These are phyloP conservation scores for Gymnopus androsaceus DNA, from an alignment of 1,284 basidiomycete genomes.

Conservation along the genomic window DNA sequence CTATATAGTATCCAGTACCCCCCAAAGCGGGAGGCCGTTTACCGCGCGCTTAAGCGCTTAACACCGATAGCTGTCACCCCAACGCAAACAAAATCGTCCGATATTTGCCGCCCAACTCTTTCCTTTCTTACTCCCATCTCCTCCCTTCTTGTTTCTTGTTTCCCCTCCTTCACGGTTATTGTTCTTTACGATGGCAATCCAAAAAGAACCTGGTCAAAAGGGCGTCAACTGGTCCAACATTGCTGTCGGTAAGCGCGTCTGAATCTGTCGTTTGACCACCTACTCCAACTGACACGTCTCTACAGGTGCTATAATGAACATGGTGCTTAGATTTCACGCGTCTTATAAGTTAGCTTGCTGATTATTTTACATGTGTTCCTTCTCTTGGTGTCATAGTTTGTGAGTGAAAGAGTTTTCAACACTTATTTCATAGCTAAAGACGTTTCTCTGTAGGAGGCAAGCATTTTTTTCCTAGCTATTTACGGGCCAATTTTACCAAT, in stretches of 20 bases:
- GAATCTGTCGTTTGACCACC: constrained; percentile 11
- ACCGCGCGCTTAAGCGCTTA: background rate
- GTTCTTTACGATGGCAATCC: constrained; percentile 64
- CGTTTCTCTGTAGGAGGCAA: constrained; percentile 41
- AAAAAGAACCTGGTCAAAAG: constrained; percentile 86
- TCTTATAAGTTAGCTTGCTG: constrained; percentile 7
- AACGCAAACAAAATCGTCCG: constrained; percentile 13
- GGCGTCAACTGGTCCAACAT: constrained; percentile 99
- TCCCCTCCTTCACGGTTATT: constrained; percentile 14
- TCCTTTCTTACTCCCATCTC: constrained; percentile 16
- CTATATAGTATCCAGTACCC: too few species aligned
- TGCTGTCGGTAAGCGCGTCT: constrained; percentile 77
- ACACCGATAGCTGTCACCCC: background rate
- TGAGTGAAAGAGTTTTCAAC: constrained; percentile 38
- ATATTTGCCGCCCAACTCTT: constrained; percentile 6
- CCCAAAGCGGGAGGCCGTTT: background rate
- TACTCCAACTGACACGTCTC: constrained; percentile 23
- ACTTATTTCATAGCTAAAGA: constrained; percentile 20
- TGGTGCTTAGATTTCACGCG: constrained; percentile 53
- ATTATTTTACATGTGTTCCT: constrained; percentile 19
- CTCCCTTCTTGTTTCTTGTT: constrained; percentile 23
- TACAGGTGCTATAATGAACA: constrained; percentile 93
- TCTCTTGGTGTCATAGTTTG: constrained; percentile 46
- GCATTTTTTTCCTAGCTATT: constrained; percentile 20
- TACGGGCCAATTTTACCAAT: background rate